phyloP scores from a whole-genome alignment of 805 yeast genomes.

The Candida ortonii region DNA sequence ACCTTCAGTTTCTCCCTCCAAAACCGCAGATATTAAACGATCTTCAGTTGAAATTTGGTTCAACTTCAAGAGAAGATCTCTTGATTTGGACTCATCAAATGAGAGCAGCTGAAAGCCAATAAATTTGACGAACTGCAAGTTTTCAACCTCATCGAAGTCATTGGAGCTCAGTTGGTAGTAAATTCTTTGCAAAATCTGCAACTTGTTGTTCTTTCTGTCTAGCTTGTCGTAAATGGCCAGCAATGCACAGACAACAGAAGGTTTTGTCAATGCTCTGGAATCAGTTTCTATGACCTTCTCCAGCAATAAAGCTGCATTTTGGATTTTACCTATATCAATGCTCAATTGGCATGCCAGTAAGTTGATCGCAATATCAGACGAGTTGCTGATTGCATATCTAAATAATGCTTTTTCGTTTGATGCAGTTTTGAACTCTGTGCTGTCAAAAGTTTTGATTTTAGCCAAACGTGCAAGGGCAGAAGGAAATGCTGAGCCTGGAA shows the following conservation, averaged over 20 bases:
- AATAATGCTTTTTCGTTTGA: conserved; percentile 33
- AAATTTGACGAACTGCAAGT: conserved; percentile 30
- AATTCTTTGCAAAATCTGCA: conserved; percentile 32
- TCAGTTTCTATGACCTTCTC: conserved; percentile 30
- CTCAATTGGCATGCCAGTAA: conserved; percentile 37
- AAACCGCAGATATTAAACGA: conserved; percentile 22
- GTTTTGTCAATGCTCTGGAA: conserved; percentile 25
- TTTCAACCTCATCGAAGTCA: conserved; percentile 14
- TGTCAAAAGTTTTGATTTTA: conserved; percentile 19
- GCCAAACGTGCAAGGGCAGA: conserved; percentile 22
- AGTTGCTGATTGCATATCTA: conserved; percentile 33
- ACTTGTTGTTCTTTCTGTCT: conserved; percentile 36
- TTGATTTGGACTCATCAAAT: conserved; percentile 32
- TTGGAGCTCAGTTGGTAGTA: conserved; percentile 21
- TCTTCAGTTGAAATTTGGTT: conserved; percentile 16
- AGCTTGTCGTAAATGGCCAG: conserved; percentile 47
- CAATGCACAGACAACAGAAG: conserved; percentile 51
- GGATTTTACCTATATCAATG: conserved; percentile 29
- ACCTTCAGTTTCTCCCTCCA: conserved; percentile 10
- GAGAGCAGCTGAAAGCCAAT: conserved; percentile 38
- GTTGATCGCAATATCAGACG: conserved; percentile 30
- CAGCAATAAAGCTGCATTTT: conserved; percentile 35
- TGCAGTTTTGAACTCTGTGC: conserved; percentile 14
- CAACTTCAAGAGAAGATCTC: conserved; percentile 28
- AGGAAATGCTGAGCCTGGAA: conserved; percentile 28